These are phyloP conservation scores for Aulographum hederae DNA, from an alignment of 2,329 filamentous ascomycete species.

Conservation along the genomic window DNA sequence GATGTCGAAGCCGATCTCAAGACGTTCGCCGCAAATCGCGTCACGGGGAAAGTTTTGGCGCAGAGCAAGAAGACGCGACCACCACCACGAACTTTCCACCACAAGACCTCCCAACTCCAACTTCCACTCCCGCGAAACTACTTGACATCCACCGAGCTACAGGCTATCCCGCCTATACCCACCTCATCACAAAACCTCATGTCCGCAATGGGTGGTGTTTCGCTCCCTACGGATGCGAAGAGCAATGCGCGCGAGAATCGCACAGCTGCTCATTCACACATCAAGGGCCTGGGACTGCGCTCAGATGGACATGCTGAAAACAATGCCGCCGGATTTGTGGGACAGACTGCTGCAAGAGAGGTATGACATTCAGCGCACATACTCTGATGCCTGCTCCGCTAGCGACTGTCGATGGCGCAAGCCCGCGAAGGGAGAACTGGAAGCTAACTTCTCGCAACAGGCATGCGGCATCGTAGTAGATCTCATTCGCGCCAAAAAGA, in stretches of 20 bases:
- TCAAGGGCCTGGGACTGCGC: constrained; percentile 82
- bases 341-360: constrained; percentile 71
- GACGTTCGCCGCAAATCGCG: too few species aligned
- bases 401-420: background rate
- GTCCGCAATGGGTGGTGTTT: too few species aligned
- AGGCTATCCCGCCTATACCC: too few species aligned
- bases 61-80: too few species aligned
- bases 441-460: constrained; percentile 29
- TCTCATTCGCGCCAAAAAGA: constrained; percentile 88
- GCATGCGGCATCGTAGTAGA: constrained; percentile 93
- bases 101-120: too few species aligned
- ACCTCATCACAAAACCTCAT: constrained; percentile 48
- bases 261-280: constrained; percentile 93
- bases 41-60: too few species aligned
- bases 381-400: constrained; percentile 3
- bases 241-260: constrained; percentile 87
- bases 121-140: too few species aligned
- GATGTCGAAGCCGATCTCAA: too few species aligned
- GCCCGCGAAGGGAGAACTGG: background rate
- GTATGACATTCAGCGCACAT: constrained; percentile 55
- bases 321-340: constrained; percentile 68
- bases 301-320: constrained; percentile 65
- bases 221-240: constrained; percentile 93
- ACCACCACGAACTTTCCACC: too few species aligned
- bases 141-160: too few species aligned